Base-by-base conservation (phyloP, 495 filamentous ascomycete species). In the Penicillium subrubescens region DNA sequence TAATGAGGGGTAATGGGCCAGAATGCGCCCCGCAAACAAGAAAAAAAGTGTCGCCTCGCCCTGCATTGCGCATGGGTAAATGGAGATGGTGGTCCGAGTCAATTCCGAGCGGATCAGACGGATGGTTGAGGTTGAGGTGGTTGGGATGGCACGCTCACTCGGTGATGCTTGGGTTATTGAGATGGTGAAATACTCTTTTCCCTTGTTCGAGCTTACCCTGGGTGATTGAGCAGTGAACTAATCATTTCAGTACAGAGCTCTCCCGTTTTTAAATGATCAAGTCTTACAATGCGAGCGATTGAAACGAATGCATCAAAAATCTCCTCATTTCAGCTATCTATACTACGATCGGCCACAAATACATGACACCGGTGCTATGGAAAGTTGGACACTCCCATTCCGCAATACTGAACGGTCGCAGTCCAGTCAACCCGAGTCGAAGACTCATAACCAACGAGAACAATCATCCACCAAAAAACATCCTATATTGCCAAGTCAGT, bases 1-100 rank as follows among this genome's bases (percentile, higher is more conserved):
- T 73, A 72, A 72, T 73, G 71, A 69, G 71, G 71, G 71, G 71
- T 67, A 69, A 48, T 7, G 10, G 21, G 21, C 48, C 25, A 21
- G 48, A 31, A 31, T 17, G 14, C 8, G 27, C 19, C 44, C 43
- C 35, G 17, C n/a, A 52, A 55, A 67, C 27, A 56, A 48, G 44
- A 23, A 48, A 48, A 52, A 52, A 59, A 27, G 57, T 44, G 44
- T 59, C 43, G 23, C 21, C 8, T 50, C 21, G 48, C 25, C 48
- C 25, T 14, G 31, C 27, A 54, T 31, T 5, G 51, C 50, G 17
- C 50, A 52, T 14, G 25, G 29, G 50, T 54, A 54, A 33, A 48
- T 23, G 44, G 44, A 48, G 44, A 10, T 25, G 44, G 44, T 54
- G 25, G 51, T 54, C 51, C 51, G 51, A 54, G 51, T 56, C 53